Base-by-base conservation (phyloP, 1,284 basidiomycete genomes). In the Golubevia pallescens region DNA sequence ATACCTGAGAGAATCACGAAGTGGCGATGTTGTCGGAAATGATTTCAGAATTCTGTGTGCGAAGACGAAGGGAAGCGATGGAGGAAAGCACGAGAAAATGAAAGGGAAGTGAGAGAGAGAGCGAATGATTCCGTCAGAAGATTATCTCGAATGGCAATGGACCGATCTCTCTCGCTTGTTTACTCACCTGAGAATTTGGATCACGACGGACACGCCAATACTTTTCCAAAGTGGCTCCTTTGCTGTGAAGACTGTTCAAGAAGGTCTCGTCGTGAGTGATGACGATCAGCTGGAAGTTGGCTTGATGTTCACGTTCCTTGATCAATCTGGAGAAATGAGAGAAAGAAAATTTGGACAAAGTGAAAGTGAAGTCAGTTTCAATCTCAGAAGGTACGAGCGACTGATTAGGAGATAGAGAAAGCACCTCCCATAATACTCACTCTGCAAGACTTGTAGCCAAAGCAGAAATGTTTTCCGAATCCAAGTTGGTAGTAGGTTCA, bases 401-500 rank as follows among this genome's bases (percentile, higher is more conserved):
- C n/a, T n/a, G n/a, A n/a, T n/a, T 4, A 38, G 10, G 10, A 38
- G 34, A 38, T 5, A 38, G 34, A 38, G 34, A 5, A n/a, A 1
- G 7, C 4, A 19, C 3, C 34, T 5, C 3, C 34, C n/a, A 54
- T 8, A 23, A 7, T 7, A 88, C 93, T 85, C 77, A 95, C 94
- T 97, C 95, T 6, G 95, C 91, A 20, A 99, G 89, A 75, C 94
- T 93, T 53, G 90, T 89, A 5, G 97, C 96, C 14, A 99, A 88
- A 3, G 95, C 95, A 80, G 95, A 93, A 72, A 99, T 96, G 81
- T 98, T 99, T 86, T 98, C 95, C 23, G 92, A 91, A 84, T 99
- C 97, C 52, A 99, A 88, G 55, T 97, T 97, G 67, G 98, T 99
- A 21, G 97, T 99, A 10, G 97, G 97, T 87, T 99, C 97, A 81